phyloP scores from a whole-genome alignment of 2,329 filamentous ascomycete species.

The Phialemonium atrogriseum region DNA sequence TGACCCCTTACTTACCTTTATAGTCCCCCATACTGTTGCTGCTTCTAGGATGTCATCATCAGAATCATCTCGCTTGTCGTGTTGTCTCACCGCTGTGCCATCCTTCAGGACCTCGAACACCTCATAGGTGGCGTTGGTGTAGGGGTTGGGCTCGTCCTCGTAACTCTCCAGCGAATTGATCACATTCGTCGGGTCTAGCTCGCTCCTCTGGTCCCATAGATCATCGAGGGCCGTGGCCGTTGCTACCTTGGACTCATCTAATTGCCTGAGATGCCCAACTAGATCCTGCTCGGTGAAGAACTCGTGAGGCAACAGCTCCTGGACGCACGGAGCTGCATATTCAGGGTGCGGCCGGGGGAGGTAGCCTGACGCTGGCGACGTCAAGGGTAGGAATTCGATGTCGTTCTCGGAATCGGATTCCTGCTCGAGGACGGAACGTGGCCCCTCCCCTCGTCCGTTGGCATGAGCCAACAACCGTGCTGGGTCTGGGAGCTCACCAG shows the following conservation, averaged over 20 bases:
- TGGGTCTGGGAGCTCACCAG: slow-evolving; percentile 5
- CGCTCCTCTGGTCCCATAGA: slow-evolving; percentile 20
- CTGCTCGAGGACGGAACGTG: slow-evolving; percentile 6
- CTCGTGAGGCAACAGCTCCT: slow-evolving; percentile 4
- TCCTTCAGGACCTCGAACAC: slow-evolving; percentile 47
- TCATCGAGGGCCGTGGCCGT: slow-evolving; percentile 29
- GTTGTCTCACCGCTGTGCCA: slow-evolving; percentile 28
- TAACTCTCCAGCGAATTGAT: slow-evolving; percentile 18
- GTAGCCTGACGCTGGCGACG: slow-evolving; percentile 34
- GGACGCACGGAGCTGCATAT: slow-evolving; percentile 6
- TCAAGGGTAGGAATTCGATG: slow-evolving; percentile 9
- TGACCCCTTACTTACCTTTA: too few species aligned
- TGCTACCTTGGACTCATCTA: slow-evolving; percentile 30
- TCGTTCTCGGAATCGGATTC: slow-evolving; percentile 8
- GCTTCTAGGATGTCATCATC: slow-evolving; percentile 29
- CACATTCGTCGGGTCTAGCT: slow-evolving; percentile 21
- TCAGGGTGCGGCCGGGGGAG: too few species aligned
- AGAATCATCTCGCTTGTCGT: slow-evolving; percentile 26
- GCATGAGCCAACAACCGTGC: not conserved
- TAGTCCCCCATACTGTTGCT: slow-evolving; percentile 30
- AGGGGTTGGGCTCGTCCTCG: slow-evolving; percentile 25
- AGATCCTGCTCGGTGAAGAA: slow-evolving; percentile 32
- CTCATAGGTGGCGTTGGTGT: slow-evolving; percentile 44
- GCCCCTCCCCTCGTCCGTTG: slow-evolving; percentile 1
- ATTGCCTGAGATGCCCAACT: slow-evolving; percentile 28